A percentile compares a stretch with the other conserved stretches of the same genome.
These are phyloP conservation scores for Phlebopus sp. DNA, from an alignment of 1,284 basidiomycete species.

Conservation along the genomic window DNA sequence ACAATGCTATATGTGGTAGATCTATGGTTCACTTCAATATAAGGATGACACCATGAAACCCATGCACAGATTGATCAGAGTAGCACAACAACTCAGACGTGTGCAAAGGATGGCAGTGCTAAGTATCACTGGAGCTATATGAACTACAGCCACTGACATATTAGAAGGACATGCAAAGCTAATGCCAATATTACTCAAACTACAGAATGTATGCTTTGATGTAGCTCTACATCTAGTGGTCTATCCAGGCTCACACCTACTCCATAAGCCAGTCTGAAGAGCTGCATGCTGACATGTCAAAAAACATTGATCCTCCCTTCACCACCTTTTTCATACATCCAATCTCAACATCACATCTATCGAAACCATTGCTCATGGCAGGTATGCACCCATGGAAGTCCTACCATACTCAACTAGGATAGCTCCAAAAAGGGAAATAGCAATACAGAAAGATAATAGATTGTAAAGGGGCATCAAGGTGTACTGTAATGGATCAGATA, in stretches of 20 bases:
- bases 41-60: neutral
- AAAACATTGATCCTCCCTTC: neutral
- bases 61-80: neutral
- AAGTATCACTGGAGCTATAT: slow-evolving; percentile 1
- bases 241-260: neutral
- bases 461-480: neutral
- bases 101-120: slow-evolving; percentile 27
- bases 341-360: neutral
- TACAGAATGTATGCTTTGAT: neutral
- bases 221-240: neutral
- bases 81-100: slow-evolving; percentile 15
- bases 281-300: neutral
- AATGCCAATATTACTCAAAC: neutral
- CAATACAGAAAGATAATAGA: neutral
- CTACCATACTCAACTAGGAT: neutral
- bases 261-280: neutral
- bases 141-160: neutral
- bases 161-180: neutral
- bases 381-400: neutral
- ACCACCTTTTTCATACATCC: neutral
- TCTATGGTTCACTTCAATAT: slow-evolving; percentile 25
- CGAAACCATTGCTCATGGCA: neutral
- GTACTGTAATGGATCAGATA: neutral
- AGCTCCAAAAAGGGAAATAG: neutral
- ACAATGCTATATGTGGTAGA: slow-evolving; percentile 29